Evolutionary conservation across 805 yeast species (phyloP), one percentile per base, ranked within the genome.

Genomic region (Ogataea trehalophila): DNA sequence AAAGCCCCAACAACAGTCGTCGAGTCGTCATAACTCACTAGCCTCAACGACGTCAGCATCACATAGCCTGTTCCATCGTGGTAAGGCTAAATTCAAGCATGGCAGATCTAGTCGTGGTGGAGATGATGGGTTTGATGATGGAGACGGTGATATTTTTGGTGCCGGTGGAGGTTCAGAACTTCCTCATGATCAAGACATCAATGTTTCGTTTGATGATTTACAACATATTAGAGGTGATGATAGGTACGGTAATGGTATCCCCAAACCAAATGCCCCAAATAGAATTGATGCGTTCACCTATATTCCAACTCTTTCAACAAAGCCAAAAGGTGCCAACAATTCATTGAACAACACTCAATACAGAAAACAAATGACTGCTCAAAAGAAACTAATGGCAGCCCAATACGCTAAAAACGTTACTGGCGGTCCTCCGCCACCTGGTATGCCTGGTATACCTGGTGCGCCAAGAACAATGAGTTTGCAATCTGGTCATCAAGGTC

Each of bases 311-410:
- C 46, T 86, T 4, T 70, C 77, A 5, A 65, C 75, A 0, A 51
- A 57, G 53, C 51, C 63, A 48, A 37, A 47, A 44, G 56, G 61
- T 41, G 50, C 64, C 18, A 60, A 57, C 4, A 54, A 64, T 26
- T 69, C 66, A 42, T 59, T 71, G 54, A 74, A 74, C 44, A 83
- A 77, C 54, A 70, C 79, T 6, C 83, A 83, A 52, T 86, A 86
- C 61, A 71, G 95, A 55, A 85, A 85, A 55, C 83, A 77, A 54
- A 73, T 81, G 75, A 81, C 83, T 42, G 80, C 79, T 5, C 83
- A 80, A 60, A 84, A 81, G 69, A 86, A 86, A 59, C 58, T 74
- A 61, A 77, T 78, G 18, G 68, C 68, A 13, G 36, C 54, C 26
- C 42, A 61, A 54, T 4, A 67, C 56, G 52, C 73, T 67, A 37